Conservation (phyloP, 2,329 filamentous ascomycete genomes). For the Talaromyces sp. region DNA sequence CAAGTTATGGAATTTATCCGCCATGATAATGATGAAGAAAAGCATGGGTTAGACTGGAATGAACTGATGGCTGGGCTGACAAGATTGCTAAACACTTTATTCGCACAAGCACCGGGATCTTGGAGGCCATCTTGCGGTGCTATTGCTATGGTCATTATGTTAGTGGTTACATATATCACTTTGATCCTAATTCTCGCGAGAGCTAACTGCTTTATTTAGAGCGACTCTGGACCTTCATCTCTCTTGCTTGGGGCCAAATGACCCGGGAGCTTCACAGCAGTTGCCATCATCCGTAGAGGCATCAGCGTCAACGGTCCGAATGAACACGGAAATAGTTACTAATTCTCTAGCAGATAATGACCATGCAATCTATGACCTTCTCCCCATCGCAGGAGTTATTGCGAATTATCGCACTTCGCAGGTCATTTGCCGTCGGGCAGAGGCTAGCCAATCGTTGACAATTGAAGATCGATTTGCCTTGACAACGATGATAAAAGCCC, state of each 20-base stretch:
- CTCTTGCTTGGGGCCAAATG: background rate
- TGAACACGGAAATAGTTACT: conserved; percentile 1
- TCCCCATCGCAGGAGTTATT: conserved; percentile 4
- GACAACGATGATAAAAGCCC: background rate
- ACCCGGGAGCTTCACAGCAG: background rate
- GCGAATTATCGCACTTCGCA: background rate
- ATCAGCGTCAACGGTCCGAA: background rate
- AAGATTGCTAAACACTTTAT: background rate
- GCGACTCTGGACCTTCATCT: background rate
- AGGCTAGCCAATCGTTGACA: background rate
- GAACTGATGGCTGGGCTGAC: background rate
- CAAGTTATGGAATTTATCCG: background rate
- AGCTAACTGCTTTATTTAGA: background rate
- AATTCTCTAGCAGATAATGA: conserved; percentile 5
- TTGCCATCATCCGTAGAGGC: background rate
- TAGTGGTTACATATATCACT: background rate
- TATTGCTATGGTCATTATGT: conserved; percentile 4
- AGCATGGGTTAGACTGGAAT: background rate
- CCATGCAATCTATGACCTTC: background rate
- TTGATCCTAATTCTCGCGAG: background rate
- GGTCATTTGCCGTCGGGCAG: background rate
- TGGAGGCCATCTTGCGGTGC: conserved; percentile 10
- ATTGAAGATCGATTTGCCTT: background rate
- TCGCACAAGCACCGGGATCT: conserved; percentile 5
- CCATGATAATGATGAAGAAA: background rate